phyloP scores from a whole-genome alignment of 495 filamentous ascomycete genomes.

The Rhizodiscina lignyota region DNA sequence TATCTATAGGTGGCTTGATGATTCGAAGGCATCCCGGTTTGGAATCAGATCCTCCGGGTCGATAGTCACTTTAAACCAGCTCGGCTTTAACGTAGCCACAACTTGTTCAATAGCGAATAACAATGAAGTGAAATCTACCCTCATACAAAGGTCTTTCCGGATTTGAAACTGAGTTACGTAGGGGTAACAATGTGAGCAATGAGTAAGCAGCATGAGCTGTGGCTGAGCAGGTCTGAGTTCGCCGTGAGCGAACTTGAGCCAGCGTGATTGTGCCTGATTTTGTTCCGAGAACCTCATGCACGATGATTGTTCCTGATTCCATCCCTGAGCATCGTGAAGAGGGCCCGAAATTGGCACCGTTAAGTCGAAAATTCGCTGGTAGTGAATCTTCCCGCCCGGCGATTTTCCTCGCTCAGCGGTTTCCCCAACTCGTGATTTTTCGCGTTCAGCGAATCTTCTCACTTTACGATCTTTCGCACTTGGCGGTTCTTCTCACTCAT shows the following conservation, averaged over 20 bases:
- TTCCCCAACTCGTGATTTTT: no score
- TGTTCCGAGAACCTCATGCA: slow-evolving; percentile 3
- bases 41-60: no score
- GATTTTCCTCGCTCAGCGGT: no score
- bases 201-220: slow-evolving; percentile 15
- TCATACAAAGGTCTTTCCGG: slow-evolving; percentile 11
- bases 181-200: slow-evolving; percentile 14
- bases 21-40: no score
- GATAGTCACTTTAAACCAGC: no score
- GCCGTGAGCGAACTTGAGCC: slow-evolving; percentile 13
- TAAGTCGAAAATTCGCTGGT: no score
- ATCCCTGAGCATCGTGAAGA: slow-evolving; percentile 14
- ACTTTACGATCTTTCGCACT: no score
- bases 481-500: no score
- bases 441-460: no score
- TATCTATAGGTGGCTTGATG: no score
- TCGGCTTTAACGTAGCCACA: no score
- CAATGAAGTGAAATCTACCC: slow-evolving; percentile 3
- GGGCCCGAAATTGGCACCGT: slow-evolving; percentile 15
- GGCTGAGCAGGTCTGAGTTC: slow-evolving; percentile 14
- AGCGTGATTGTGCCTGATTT: slow-evolving; percentile 7
- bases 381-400: no score
- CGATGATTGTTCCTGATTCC: slow-evolving; percentile 13
- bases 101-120: slow-evolving; percentile 1
- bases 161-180: slow-evolving; percentile 14